Percentiles rank a stretch among this genome's conserved stretches.
Conservation (phyloP, 306 rosid species). For the Pterocarpus santalinus region DNA sequence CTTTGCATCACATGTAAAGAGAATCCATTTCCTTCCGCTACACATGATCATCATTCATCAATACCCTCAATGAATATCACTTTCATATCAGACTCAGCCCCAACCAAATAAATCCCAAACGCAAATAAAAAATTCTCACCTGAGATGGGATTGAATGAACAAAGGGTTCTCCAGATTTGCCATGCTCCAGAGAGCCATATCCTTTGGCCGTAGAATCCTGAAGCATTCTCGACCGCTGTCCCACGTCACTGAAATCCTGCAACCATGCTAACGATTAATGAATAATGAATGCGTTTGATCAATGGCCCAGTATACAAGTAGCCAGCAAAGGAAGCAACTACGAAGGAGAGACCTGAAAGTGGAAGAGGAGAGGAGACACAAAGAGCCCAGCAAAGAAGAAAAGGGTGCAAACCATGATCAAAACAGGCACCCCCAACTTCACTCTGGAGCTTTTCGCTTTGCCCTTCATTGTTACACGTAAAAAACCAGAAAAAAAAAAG, state of each 20-base stretch:
- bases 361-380: conserved; percentile 38
- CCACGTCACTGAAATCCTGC: conserved; percentile 42
- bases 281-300: conserved; percentile 8
- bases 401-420: conserved; percentile 26
- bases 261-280: neutral
- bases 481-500: neutral
- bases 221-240: conserved; percentile 4
- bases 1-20: too few relatives aligned
- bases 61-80: too few relatives aligned
- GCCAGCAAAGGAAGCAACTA: conserved; percentile 1
- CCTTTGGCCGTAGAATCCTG: conserved; percentile 22
- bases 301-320: neutral
- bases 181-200: conserved; percentile 32
- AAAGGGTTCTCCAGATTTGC: conserved; percentile 48
- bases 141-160: conserved; percentile 53
- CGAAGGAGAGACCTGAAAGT: conserved; percentile 42
- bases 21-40: too few relatives aligned
- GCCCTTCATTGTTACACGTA: conserved; percentile 37
- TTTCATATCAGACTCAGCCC: neutral
- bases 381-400: conserved; percentile 41
- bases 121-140: conserved; percentile 32
- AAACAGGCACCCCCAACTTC: conserved; percentile 41
- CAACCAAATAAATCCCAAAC: neutral
- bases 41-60: too few relatives aligned
- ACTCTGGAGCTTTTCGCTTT: conserved; percentile 32